Base-by-base conservation (phyloP, 2,329 filamentous ascomycete species). In the Botryotinia calthae region DNA sequence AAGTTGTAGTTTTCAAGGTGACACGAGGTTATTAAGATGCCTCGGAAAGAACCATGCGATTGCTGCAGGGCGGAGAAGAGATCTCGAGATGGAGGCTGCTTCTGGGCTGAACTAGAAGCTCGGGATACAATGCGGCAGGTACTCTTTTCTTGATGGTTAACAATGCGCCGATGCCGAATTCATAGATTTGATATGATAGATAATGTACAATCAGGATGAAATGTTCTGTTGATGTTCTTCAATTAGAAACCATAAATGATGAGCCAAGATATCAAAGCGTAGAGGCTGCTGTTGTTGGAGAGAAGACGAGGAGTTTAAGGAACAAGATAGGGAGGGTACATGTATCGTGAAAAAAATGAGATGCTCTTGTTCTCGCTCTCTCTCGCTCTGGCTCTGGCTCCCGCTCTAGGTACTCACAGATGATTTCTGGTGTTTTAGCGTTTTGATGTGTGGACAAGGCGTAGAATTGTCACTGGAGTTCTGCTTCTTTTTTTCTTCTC, bases 11-110 rank as follows among this genome's bases (percentile, higher is more conserved):
- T 75, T 68, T 31, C n/a, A 54, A 71, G 64, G 76, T 75, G 67
- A 73, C 73, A 77, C 75, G 65, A 66, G 69, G 62, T 68, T 67
- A 40, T 68, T 71, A 31, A 73, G 72, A 74, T 74, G 68, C 76
- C 76, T 77, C 76, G 75, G 76, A 72, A 74, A 48, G 68, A 72
- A 71, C 71, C 66, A 75, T 73, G 74, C 66, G 48, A 58, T 40
- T 56, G 37, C 48, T 68, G 40, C 54, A 72, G 42, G 67, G 65
- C 65, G 67, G 66, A 72, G 67, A 65, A 65, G 71, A 65, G 71
- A 69, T 68, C 70, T 67, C 56, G 63, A 73, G 66, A 73, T 72
- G 51, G 66, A 71, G 63, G 62, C 51, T 44, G 48, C 70, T 72
- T 72, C 70, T 72, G 54, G 63, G 70, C 63, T 68, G 70, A 61